Conservation (phyloP, 1,139 yeast species). For the Ogataea hybrid region DNA sequence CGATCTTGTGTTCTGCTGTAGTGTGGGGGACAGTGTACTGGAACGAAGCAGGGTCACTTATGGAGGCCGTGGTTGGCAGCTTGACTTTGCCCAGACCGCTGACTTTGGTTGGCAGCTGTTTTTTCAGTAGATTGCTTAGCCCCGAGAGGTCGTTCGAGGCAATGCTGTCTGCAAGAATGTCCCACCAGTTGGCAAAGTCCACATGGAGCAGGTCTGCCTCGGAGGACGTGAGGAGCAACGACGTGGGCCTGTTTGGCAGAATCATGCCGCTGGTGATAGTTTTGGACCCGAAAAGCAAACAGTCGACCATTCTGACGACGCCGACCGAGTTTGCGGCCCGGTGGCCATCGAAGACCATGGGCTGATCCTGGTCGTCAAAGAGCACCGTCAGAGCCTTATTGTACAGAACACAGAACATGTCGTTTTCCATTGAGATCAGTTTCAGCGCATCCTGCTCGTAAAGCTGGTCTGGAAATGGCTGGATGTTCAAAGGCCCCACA, state of each 20-base stretch:
- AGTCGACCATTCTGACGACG: slow-evolving; percentile 14
- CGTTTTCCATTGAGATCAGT: slow-evolving; percentile 26
- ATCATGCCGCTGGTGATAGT: slow-evolving; percentile 13
- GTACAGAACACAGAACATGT: slow-evolving; percentile 23
- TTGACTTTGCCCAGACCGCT: slow-evolving; percentile 18
- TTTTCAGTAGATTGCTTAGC: slow-evolving; percentile 14
- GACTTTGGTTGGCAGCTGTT: slow-evolving; percentile 23
- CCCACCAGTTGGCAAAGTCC: slow-evolving; percentile 31
- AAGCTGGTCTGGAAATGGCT: slow-evolving; percentile 49
- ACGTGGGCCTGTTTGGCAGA: slow-evolving; percentile 22
- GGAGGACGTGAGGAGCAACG: slow-evolving; percentile 21
- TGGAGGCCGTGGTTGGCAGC: slow-evolving; percentile 3
- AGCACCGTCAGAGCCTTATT: slow-evolving; percentile 22
- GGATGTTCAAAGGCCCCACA: slow-evolving; percentile 48
- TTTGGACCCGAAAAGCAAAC: slow-evolving; percentile 15
- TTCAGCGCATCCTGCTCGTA: slow-evolving; percentile 43
- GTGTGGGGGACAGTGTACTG: slow-evolving; percentile 12
- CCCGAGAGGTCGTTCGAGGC: slow-evolving; percentile 17
- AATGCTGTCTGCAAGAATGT: slow-evolving; percentile 17
- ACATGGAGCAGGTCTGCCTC: slow-evolving; percentile 23
- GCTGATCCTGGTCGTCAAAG: slow-evolving; percentile 20
- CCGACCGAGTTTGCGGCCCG: slow-evolving; percentile 7
- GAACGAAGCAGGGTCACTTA: neutral
- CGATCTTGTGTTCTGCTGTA: slow-evolving; percentile 20
- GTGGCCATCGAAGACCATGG: slow-evolving; percentile 26